Evolutionary conservation across 1,139 yeast genomes (phyloP).

Genomic region (Pneumocystis jirovecii): DNA sequence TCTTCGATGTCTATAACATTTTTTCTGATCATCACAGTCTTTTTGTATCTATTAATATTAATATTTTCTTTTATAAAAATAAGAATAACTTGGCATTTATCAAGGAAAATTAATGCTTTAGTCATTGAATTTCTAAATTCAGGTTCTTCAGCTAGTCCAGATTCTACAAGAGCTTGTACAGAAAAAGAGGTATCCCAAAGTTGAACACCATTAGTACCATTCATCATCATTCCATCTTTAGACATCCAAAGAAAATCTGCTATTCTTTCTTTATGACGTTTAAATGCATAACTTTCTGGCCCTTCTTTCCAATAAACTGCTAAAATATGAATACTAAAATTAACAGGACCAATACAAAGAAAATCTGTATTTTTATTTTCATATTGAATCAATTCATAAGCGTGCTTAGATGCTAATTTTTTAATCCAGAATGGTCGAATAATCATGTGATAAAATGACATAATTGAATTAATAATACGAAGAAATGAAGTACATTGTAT

Average conservation of each 20-base stretch:
- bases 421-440: slow-evolving; percentile 63
- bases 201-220: slow-evolving; percentile 97
- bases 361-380: slow-evolving; percentile 69
- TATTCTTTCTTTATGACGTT: slow-evolving; percentile 43
- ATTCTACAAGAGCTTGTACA: slow-evolving; percentile 63
- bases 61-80: not conserved
- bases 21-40: slow-evolving; percentile 46
- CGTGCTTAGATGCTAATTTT: slow-evolving; percentile 36
- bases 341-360: slow-evolving; percentile 86
- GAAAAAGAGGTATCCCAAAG: slow-evolving; percentile 94
- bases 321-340: slow-evolving; percentile 67
- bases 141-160: slow-evolving; percentile 62
- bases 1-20: slow-evolving; percentile 70
- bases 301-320: slow-evolving; percentile 63
- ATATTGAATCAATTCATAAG: slow-evolving; percentile 51
- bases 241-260: slow-evolving; percentile 73
- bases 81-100: slow-evolving; percentile 30
- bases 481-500: slow-evolving; percentile 73
- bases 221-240: slow-evolving; percentile 77
- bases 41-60: slow-evolving; percentile 56
- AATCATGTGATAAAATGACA: slow-evolving; percentile 52
- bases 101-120: slow-evolving; percentile 52
- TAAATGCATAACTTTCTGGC: slow-evolving; percentile 43
- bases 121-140: slow-evolving; percentile 43
- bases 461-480: slow-evolving; percentile 43